Conservation (phyloP, 805 yeast genomes). For the Allodekkera sacchari region DNA sequence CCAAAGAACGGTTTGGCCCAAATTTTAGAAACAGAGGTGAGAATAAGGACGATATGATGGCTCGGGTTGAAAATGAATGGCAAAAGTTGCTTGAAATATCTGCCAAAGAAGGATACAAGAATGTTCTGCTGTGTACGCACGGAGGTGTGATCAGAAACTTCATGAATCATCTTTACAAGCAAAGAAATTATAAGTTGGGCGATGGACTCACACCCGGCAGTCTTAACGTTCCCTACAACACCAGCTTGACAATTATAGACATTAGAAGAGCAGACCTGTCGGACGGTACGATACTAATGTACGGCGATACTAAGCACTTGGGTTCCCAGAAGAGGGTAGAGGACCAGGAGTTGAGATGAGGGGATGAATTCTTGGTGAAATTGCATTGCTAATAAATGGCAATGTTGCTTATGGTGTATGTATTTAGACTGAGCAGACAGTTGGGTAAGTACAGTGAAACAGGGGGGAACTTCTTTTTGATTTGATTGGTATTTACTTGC, state of each 20-base stretch:
- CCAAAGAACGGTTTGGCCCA: conserved; percentile 47
- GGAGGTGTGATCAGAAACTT: conserved; percentile 74
- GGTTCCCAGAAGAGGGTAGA: conserved; percentile 45
- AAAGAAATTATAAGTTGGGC: conserved; percentile 29
- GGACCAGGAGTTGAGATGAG: conserved; percentile 37
- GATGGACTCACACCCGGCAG: conserved; percentile 30
- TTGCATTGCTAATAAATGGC: too few relatives aligned
- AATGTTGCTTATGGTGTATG: too few relatives aligned
- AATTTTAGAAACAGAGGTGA: conserved; percentile 65
- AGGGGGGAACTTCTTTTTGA: too few relatives aligned
- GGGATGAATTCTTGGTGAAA: not conserved
- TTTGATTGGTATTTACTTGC: too few relatives aligned
- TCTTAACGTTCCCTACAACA: conserved; percentile 60
- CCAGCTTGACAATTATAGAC: conserved; percentile 65
- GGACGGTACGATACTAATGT: conserved; percentile 38
- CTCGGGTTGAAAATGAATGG: conserved; percentile 43
- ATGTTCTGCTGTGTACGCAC: conserved; percentile 61
- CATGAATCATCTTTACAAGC: conserved; percentile 39
- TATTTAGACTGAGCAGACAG: too few relatives aligned
- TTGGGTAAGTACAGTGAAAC: too few relatives aligned
- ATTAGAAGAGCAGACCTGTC: conserved; percentile 28
- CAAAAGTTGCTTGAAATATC: conserved; percentile 31
- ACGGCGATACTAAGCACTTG: conserved; percentile 65
- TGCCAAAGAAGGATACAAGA: conserved; percentile 27
- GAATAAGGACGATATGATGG: conserved; percentile 32